Evolutionary conservation across 495 filamentous ascomycete species (phyloP), one percentile per base, ranked within the genome.

Genomic region (Elasticomyces elasticus): DNA sequence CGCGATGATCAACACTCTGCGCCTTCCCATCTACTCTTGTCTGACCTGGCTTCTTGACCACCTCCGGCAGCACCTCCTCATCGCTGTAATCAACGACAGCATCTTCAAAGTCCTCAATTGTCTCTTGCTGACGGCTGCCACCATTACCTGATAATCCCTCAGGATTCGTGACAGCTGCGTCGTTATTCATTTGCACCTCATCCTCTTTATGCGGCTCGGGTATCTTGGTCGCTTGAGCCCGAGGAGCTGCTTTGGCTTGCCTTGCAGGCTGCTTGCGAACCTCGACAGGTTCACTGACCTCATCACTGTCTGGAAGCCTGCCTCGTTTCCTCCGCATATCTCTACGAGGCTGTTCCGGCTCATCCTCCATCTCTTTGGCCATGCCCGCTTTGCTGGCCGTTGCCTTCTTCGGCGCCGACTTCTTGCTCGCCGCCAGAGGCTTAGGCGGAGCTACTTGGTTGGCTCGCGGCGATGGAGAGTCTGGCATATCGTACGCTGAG

Each of bases 91-190:
- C 11, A 7, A 44, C 25, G 22, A 52, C 50, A 19, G 35, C 35
- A 30, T 52, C 22, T 38, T 52, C 50, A 30, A 52, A 52, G 24
- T 52, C 38, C 20, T 52, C 50, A 22, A 52, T 42, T 13, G 50
- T 27, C 26, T 52, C 50, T 1, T 52, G 31, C 10, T 24, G 20
- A 4, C 24, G 1, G 23, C 13, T 22, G n/a, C 33, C 15, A 22
- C 20, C 28, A 4, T 40, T 30, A 3, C 6, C 20, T 5, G 25
- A 19, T 19, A 27, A 11, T 19, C 20, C n/a, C n/a, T 17, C 7
- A 19, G 22, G n/a, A 2, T 49, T 19, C 9, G 3, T 5, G 7
- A 22, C 24, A 15, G 45, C 23, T 6, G 27, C n/a, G 23, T 27
- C n/a, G n/a, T n/a, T n/a, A n/a, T n/a, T n/a, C n/a, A n/a, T n/a